phyloP scores from a whole-genome alignment of 257 asterid species.

The Solanum peruvianum region DNA sequence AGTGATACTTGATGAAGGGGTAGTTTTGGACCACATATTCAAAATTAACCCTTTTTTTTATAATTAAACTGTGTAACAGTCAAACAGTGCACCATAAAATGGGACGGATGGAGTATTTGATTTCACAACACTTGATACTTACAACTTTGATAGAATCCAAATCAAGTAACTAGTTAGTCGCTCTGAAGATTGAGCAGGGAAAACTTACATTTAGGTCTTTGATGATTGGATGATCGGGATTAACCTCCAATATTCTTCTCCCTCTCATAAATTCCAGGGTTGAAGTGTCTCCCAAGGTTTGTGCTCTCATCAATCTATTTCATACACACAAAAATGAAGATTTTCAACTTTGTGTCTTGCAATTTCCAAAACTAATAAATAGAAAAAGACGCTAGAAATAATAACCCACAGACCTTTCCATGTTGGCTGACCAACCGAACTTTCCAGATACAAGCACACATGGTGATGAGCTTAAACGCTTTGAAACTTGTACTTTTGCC shows the following conservation, averaged over 20 bases:
- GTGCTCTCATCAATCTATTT: constrained; percentile 86
- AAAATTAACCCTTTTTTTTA: neutral
- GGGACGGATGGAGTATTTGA: neutral
- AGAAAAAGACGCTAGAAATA: neutral
- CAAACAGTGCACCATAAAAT: neutral
- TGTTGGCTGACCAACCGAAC: constrained; percentile 99
- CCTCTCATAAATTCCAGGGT: constrained; percentile 98
- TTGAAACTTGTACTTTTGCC: constrained; percentile 92
- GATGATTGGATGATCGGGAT: constrained; percentile 90
- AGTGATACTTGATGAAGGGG: neutral
- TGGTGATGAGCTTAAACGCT: constrained; percentile 92
- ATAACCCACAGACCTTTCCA: constrained; percentile 66
- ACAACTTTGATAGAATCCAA: neutral
- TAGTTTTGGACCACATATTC: neutral
- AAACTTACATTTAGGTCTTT: constrained; percentile 77
- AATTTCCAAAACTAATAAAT: neutral
- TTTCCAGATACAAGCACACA: constrained; percentile 99
- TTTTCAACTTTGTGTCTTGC: neutral
- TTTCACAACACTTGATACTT: neutral
- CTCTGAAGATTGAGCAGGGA: neutral
- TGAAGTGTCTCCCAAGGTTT: constrained; percentile 85
- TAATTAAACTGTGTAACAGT: neutral
- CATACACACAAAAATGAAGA: neutral
- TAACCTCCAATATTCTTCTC: constrained; percentile 88
- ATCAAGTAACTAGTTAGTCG: neutral